Base-by-base conservation (phyloP, 169 alveolate genomes). In the Cryptosporidium andersoni region DNA sequence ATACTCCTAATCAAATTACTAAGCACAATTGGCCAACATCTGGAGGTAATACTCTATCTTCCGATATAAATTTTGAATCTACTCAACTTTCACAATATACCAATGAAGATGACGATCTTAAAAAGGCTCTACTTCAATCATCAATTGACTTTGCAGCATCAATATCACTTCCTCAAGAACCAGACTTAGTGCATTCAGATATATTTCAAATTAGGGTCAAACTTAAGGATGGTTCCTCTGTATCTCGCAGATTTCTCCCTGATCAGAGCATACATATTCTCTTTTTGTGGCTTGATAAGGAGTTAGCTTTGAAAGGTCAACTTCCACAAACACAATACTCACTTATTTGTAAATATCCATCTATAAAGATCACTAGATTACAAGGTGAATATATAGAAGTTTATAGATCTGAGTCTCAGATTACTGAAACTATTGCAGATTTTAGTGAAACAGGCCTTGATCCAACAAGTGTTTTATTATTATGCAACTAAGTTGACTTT, bases 11-110 rank as follows among this genome's bases (percentile, higher is more conserved):
- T 14, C 55, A 58, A 12, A 53, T 51, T 2, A 34, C 45, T 47
- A 64, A 74, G 37, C 62, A 74, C 48, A 1, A 52, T 4, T 74
- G 85, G 85, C 85, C 85, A 4, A 60, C 85, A 9, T 36, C 85
- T 6, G 67, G 60, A 8, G 85, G 85, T 1, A 74, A 74, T 34
- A 51, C 37, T 5, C 66, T 74, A 1, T 12, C 51, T 4, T 43
- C 85, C 14, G 37, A 39, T 5, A 62, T 14, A 3, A 25, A 34
- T 6, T 4, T 16, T 25, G 5, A n/a, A 4, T 3, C 7, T 7
- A 0, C 9, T 14, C 48, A 14, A 40, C 25, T 64, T 40, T 5
- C 14, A n/a, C 62, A 60, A 12, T 40, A 47, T 3, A 25, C 40
- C 1, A 39, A 64, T 2, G 67, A 55, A 25, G 85, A 74, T 36